Evolutionary conservation across 108 stramenopile genomes (phyloP).

Genomic region (Conticribra weissflogii): DNA sequence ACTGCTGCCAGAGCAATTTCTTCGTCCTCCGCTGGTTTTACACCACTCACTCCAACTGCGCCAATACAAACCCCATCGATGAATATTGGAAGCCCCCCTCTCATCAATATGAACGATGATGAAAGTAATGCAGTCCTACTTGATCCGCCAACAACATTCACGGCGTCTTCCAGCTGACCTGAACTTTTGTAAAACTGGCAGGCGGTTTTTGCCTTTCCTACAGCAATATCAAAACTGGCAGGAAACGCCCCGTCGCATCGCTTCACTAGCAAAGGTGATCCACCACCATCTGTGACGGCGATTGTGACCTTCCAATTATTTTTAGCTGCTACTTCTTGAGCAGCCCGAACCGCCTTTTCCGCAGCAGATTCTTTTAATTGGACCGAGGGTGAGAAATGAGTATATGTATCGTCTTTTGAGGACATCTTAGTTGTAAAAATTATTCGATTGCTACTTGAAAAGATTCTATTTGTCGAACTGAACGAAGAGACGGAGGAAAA

Average conservation of each 20-base stretch:
- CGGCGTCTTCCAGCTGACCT: conserved; percentile 31
- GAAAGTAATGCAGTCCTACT: conserved; percentile 41
- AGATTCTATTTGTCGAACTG: too few species aligned
- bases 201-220: conserved; percentile 54
- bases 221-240: conserved; percentile 46
- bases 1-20: conserved; percentile 36
- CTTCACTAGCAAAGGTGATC: conserved; percentile 37
- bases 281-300: conserved; percentile 44
- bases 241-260: conserved; percentile 46
- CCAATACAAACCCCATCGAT: conserved; percentile 37
- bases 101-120: conserved; percentile 39
- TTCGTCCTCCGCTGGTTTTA: conserved; percentile 50
- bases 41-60: conserved; percentile 54
- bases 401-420: neutral
- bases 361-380: conserved; percentile 29
- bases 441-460: too few species aligned
- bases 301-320: conserved; percentile 55
- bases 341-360: conserved; percentile 38
- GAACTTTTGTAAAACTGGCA: conserved; percentile 47
- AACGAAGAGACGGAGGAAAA: too few species aligned
- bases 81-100: conserved; percentile 46
- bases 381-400: conserved; percentile 22
- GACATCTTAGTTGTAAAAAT: too few species aligned
- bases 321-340: conserved; percentile 25
- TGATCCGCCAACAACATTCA: conserved; percentile 29